These are phyloP conservation scores for Aureobasidium sp. DNA, from an alignment of 2,329 filamentous ascomycete species.

Conservation along the genomic window DNA sequence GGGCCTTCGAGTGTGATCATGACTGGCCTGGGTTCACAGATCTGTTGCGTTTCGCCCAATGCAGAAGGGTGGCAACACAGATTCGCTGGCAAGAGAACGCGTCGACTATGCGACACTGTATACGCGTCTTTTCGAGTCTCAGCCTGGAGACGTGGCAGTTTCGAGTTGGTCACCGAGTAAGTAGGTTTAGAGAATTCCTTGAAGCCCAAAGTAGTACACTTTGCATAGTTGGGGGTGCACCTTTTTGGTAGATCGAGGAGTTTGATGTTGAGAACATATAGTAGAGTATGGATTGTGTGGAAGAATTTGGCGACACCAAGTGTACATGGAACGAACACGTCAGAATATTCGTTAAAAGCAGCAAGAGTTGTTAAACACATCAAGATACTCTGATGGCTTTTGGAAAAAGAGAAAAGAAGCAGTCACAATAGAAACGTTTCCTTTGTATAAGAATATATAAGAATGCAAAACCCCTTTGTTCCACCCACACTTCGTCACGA, in stretches of 20 bases:
- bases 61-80: not conserved
- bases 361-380: no score
- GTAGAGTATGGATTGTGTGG: no score
- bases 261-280: no score
- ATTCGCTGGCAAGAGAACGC: not conserved
- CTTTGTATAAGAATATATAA: not conserved
- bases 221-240: not conserved
- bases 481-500: not conserved
- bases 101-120: not conserved
- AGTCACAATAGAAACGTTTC: not conserved
- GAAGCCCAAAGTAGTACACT: not conserved
- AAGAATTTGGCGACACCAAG: no score
- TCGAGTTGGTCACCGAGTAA: no score
- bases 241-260: not conserved
- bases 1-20: not conserved
- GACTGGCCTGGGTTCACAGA: not conserved
- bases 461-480: not conserved
- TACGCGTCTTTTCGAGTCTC: not conserved
- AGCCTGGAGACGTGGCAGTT: not conserved
- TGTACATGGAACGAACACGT: no score
- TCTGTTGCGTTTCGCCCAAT: not conserved
- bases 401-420: no score
- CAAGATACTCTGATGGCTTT: no score
- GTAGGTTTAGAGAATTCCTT: no score
- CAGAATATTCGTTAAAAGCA: no score